A percentile compares a stretch with the other conserved stretches of the same genome.
These are phyloP conservation scores for Cladophialophora chaetospira DNA, from an alignment of 2,329 filamentous ascomycete species.

Conservation along the genomic window DNA sequence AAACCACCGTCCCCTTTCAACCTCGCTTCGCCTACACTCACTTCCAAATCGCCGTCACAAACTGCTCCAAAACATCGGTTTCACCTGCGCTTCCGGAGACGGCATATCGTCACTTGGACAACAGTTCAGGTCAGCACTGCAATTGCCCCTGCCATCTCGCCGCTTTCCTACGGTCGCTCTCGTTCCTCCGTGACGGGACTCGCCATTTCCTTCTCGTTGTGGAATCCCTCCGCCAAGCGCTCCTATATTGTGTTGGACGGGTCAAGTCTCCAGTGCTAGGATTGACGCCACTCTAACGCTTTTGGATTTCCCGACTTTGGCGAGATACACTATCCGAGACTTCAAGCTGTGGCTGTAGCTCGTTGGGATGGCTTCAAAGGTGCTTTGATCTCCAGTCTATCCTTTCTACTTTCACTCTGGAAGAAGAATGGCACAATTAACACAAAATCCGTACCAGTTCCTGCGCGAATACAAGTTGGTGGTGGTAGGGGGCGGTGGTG, in stretches of 20 bases:
- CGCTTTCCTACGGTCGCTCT: not conserved
- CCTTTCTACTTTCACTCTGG: slow-evolving; percentile 5
- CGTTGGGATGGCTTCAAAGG: slow-evolving; percentile 42
- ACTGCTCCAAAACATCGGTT: slow-evolving; percentile 15
- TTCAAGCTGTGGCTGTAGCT: slow-evolving; percentile 7
- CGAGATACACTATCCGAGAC: slow-evolving; percentile 20
- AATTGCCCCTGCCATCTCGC: not conserved
- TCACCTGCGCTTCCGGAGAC: slow-evolving; percentile 10
- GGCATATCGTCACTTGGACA: not conserved
- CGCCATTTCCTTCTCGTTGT: slow-evolving; percentile 1
- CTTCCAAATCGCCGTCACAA: slow-evolving; percentile 17
- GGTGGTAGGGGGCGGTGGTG: slow-evolving; percentile 95
- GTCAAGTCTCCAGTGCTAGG: slow-evolving; percentile 1
- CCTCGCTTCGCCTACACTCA: slow-evolving; percentile 9
- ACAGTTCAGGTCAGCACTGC: not conserved
- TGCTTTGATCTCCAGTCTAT: slow-evolving; percentile 36
- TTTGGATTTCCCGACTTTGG: slow-evolving; percentile 23
- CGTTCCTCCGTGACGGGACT: not conserved
- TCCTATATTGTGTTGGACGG: slow-evolving; percentile 16
- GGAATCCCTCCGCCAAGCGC: slow-evolving; percentile 14
- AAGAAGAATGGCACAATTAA: slow-evolving; percentile 39
- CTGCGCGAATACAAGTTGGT: slow-evolving; percentile 93
- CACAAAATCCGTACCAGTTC: slow-evolving; percentile 57
- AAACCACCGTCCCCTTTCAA: slow-evolving; percentile 9
- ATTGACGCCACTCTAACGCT: slow-evolving; percentile 15